Evolutionary conservation across 371 early-diverging fungal species (phyloP).

Genomic region (Actinomortierella wolfii): DNA sequence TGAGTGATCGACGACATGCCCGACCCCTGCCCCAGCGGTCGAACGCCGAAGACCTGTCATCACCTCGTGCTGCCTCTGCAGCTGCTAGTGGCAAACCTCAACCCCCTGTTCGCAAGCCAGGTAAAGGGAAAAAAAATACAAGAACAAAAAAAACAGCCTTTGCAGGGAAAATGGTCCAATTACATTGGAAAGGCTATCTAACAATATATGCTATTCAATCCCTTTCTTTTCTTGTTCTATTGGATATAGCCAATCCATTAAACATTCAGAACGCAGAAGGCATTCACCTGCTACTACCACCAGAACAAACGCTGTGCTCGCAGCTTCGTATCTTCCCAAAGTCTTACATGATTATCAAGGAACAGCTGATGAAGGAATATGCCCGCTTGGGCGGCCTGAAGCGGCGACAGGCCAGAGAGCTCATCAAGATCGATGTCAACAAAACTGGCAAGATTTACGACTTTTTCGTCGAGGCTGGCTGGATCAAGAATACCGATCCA

Average conservation of each 20-base stretch:
- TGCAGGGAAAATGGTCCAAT: too few species aligned
- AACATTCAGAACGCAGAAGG: constrained; percentile 87
- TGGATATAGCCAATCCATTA: constrained; percentile 60
- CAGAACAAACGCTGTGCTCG: constrained; percentile 86
- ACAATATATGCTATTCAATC: not conserved
- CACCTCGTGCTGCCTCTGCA: constrained; percentile 17
- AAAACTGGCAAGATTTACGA: constrained; percentile 87
- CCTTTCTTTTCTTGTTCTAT: not conserved
- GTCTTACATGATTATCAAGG: constrained; percentile 90
- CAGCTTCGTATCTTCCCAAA: constrained; percentile 81
- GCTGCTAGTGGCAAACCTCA: constrained; percentile 17
- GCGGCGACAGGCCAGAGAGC: constrained; percentile 74
- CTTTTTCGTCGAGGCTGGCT: constrained; percentile 89
- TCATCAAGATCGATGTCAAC: constrained; percentile 89
- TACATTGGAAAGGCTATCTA: not conserved
- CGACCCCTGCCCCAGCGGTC: constrained; percentile 30
- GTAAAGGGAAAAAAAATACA: not conserved
- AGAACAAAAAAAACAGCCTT: too few species aligned
- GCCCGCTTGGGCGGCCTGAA: constrained; percentile 73
- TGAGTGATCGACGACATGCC: constrained; percentile 35
- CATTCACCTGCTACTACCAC: constrained; percentile 77
- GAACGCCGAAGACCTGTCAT: constrained; percentile 33
- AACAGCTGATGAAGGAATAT: constrained; percentile 84
- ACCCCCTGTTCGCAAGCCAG: constrained; percentile 36
- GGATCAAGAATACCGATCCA: constrained; percentile 66